phyloP scores from a whole-genome alignment of 192 early-diverging fungal genomes.

The Blastocladiella britannica region DNA sequence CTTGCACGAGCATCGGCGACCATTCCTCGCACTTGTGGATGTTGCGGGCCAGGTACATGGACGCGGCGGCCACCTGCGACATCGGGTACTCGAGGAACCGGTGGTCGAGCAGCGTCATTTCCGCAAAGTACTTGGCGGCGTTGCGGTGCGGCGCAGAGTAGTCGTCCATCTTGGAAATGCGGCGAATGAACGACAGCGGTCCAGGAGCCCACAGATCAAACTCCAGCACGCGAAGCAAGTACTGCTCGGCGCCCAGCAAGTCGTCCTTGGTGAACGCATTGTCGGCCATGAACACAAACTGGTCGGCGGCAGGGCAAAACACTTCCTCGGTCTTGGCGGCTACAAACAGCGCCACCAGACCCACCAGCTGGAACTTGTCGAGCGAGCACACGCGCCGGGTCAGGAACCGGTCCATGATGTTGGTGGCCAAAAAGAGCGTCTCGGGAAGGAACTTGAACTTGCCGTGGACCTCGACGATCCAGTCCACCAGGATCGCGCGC shows the following conservation, averaged over 20 bases:
- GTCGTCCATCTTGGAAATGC: conserved; percentile 67
- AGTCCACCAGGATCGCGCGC: conserved; percentile 81
- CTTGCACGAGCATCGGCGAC: conserved; percentile 53
- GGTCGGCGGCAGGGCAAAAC: conserved; percentile 51
- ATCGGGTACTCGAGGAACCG: conserved; percentile 47
- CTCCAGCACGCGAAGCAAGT: conserved; percentile 64
- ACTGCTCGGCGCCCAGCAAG: conserved; percentile 77
- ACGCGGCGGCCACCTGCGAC: conserved; percentile 54
- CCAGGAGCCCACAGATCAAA: conserved; percentile 75
- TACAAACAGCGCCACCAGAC: conserved; percentile 70
- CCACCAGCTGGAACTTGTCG: conserved; percentile 83
- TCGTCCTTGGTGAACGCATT: conserved; percentile 58
- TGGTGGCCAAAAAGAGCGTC: conserved; percentile 80
- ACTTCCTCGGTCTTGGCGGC: conserved; percentile 94
- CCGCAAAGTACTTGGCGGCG: conserved; percentile 89
- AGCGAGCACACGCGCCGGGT: conserved; percentile 61
- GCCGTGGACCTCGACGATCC: conserved; percentile 81
- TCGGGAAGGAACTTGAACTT: conserved; percentile 82
- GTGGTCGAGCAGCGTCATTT: conserved; percentile 74
- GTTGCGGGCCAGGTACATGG: conserved; percentile 54
- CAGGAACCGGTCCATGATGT: conserved; percentile 88
- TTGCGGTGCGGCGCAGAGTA: conserved; percentile 81
- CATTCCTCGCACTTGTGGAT: conserved; percentile 58
- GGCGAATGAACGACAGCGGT: conserved; percentile 80
- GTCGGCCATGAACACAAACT: conserved; percentile 75